These are phyloP conservation scores for Boletellus deceptivus DNA, from an alignment of 1,284 basidiomycete species.

Conservation along the genomic window DNA sequence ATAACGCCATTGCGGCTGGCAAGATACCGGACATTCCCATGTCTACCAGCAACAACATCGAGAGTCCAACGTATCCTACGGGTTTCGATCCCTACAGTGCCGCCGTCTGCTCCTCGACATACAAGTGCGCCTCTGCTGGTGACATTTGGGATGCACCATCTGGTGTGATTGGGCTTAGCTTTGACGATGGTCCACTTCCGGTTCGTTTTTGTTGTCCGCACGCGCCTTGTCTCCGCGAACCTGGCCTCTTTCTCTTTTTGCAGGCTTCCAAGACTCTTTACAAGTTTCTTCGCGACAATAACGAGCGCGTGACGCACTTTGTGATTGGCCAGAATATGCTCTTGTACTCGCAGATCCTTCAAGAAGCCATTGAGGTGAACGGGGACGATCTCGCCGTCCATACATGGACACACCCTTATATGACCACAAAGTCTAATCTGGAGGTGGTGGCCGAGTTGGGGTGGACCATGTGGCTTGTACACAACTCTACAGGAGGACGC, in stretches of 20 bases:
- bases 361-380: slow-evolving; percentile 46
- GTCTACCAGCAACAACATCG: slow-evolving; percentile 39
- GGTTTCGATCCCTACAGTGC: slow-evolving; percentile 51
- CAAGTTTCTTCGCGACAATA: slow-evolving; percentile 59
- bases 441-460: slow-evolving; percentile 77
- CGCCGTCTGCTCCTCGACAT: slow-evolving; percentile 64
- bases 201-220: slow-evolving; percentile 35
- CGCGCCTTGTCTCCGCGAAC: slow-evolving; percentile 17
- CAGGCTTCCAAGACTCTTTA: slow-evolving; percentile 40
- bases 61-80: slow-evolving; percentile 55
- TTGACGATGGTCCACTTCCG: slow-evolving; percentile 78
- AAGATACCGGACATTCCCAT: slow-evolving; percentile 69
- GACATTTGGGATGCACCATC: slow-evolving; percentile 74
- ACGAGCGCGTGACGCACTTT: slow-evolving; percentile 73
- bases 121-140: slow-evolving; percentile 56
- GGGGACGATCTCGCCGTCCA: slow-evolving; percentile 73
- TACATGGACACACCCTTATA: slow-evolving; percentile 80
- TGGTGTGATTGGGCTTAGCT: slow-evolving; percentile 56
- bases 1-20: slow-evolving; percentile 61
- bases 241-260: slow-evolving; percentile 11
- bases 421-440: slow-evolving; percentile 73
- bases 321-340: slow-evolving; percentile 78
- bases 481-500: slow-evolving; percentile 75
- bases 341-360: slow-evolving; percentile 52
- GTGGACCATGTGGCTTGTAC: slow-evolving; percentile 81